Evolutionary conservation across 106 monocot species (phyloP).

Genomic region (Phalaenopsis aphrodite): DNA sequence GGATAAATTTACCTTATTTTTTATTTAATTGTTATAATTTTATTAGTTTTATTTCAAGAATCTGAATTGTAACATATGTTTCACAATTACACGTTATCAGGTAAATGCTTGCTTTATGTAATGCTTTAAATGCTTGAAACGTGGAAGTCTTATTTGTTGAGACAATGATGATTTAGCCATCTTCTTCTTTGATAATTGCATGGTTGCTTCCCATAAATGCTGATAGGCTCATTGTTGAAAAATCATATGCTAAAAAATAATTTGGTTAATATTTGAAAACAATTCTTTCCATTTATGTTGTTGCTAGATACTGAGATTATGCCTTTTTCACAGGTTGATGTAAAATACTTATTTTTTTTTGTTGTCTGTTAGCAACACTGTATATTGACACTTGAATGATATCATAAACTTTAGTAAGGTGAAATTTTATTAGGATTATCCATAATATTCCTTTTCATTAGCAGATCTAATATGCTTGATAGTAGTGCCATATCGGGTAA

Average conservation of each 20-base stretch:
- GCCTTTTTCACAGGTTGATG: not conserved
- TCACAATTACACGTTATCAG: not conserved
- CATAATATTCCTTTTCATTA: too few species aligned
- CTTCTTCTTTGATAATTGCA: not conserved
- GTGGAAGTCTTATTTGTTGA: not conserved
- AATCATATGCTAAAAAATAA: not conserved
- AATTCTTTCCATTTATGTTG: too few species aligned
- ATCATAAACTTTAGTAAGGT: too few species aligned
- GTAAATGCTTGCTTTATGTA: not conserved
- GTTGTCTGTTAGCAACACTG: too few species aligned
- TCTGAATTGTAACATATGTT: not conserved
- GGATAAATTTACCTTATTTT: not conserved
- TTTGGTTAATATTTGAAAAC: too few species aligned
- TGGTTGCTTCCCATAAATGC: not conserved
- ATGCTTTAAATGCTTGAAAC: not conserved
- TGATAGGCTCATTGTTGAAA: too few species aligned
- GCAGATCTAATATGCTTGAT: too few species aligned
- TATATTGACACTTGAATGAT: too few species aligned
- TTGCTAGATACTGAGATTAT: not conserved
- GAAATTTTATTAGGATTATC: too few species aligned
- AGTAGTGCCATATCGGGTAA: too few species aligned
- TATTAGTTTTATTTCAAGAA: not conserved
- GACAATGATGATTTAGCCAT: not conserved
- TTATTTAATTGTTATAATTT: not conserved
- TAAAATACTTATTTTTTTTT: not conserved